These are phyloP conservation scores for Lycium ferocissimum DNA, from an alignment of 257 asterid species.

Conservation along the genomic window DNA sequence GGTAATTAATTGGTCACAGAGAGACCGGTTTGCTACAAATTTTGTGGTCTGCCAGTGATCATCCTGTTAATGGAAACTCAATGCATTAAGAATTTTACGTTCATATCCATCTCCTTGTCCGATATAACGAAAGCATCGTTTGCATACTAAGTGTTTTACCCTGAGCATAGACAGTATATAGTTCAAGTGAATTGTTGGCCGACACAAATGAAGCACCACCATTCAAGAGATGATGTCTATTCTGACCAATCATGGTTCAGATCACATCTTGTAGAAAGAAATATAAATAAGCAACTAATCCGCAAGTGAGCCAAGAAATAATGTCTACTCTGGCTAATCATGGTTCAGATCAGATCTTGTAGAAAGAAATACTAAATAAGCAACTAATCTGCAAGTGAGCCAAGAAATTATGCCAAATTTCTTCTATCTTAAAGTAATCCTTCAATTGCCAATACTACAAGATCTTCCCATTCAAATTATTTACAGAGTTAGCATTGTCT, in stretches of 20 bases:
- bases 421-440: neutral
- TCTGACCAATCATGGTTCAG: neutral
- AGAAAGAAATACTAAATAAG: conserved; percentile 17
- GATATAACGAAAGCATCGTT: neutral
- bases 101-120: neutral
- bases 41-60: neutral
- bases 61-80: neutral
- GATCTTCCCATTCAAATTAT: neutral
- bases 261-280: neutral
- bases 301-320: neutral
- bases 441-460: neutral
- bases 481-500: neutral
- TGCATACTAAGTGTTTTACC: neutral
- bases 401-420: neutral
- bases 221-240: neutral
- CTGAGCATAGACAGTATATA: neutral
- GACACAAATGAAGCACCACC: neutral
- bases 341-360: neutral
- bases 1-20: neutral
- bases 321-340: neutral
- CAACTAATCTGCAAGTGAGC: neutral
- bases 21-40: neutral
- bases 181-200: neutral
- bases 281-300: neutral
- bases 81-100: neutral